A percentile compares a stretch with the other conserved stretches of the same genome.
Conservation (phyloP, 805 yeast genomes). For the Cyberlindnera subsufficiens region DNA sequence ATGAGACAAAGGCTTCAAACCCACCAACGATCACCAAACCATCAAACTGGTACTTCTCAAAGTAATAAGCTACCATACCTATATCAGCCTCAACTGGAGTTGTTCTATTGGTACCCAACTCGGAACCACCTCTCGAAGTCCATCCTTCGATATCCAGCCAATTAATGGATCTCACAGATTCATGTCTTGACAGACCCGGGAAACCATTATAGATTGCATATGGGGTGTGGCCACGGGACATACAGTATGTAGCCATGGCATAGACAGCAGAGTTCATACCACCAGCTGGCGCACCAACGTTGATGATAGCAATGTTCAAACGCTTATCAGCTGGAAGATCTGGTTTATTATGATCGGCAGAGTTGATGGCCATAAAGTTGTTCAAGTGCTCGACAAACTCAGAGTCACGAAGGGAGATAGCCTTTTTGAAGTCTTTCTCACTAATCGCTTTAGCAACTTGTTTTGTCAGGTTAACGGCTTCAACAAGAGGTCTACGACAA, state of each 20-base stretch:
- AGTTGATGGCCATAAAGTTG: constrained; percentile 59
- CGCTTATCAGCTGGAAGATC: constrained; percentile 45
- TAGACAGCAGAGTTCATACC: constrained; percentile 75
- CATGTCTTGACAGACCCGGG: constrained; percentile 61
- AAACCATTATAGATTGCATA: constrained; percentile 74
- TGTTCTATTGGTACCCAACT: constrained; percentile 72
- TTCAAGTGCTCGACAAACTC: constrained; percentile 60
- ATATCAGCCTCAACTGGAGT: constrained; percentile 61
- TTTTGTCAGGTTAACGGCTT: constrained; percentile 67
- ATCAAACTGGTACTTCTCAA: constrained; percentile 61
- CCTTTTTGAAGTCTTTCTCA: constrained; percentile 58
- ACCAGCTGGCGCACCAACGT: constrained; percentile 78
- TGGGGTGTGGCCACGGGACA: constrained; percentile 69
- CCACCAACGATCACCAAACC: constrained; percentile 78
- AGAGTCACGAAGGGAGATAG: constrained; percentile 66
- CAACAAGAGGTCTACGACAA: constrained; percentile 60
- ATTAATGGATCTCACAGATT: constrained; percentile 47
- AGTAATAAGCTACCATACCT: constrained; percentile 67
- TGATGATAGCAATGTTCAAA: constrained; percentile 61
- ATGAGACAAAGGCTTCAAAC: constrained; percentile 71
- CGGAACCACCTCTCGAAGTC: constrained; percentile 74
- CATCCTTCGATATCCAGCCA: constrained; percentile 74
- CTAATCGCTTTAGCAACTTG: constrained; percentile 68
- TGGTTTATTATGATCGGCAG: constrained; percentile 65
- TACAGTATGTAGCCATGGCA: constrained; percentile 68